phyloP scores from a whole-genome alignment of 495 filamentous ascomycete species.

The Hypomontagnella submonticulosa region DNA sequence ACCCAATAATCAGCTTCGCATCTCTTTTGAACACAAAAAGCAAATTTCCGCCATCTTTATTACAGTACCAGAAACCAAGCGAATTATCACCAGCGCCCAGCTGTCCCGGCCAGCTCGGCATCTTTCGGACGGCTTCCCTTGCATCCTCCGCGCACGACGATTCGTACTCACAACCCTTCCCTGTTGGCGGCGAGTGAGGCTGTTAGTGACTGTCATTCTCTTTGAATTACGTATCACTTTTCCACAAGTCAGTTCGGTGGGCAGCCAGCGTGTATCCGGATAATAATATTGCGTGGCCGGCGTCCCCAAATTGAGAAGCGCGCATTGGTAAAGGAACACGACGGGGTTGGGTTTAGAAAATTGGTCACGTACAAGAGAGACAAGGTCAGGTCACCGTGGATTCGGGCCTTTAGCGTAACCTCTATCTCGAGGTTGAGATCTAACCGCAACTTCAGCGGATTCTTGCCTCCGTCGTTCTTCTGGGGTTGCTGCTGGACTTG shows the following conservation, averaged over 20 bases:
- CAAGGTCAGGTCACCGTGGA: slow-evolving; percentile 89
- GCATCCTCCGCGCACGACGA: not conserved
- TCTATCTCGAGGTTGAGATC: slow-evolving; percentile 91
- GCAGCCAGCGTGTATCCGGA: slow-evolving; percentile 18
- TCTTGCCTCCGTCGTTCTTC: slow-evolving; percentile 56
- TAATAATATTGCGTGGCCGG: not conserved
- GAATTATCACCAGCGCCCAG: too few species aligned
- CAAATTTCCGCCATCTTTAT: too few species aligned
- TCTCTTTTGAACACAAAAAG: too few species aligned
- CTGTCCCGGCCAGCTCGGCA: not conserved
- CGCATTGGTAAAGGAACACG: slow-evolving; percentile 10
- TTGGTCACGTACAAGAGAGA: slow-evolving; percentile 77
- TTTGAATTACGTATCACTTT: slow-evolving; percentile 31
- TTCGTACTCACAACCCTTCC: slow-evolving; percentile 36
- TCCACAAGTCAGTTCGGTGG: slow-evolving; percentile 26
- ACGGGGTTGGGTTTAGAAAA: slow-evolving; percentile 8
- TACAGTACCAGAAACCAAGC: too few species aligned
- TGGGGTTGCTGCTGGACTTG: slow-evolving; percentile 52
- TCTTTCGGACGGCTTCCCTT: not conserved
- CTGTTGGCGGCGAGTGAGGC: slow-evolving; percentile 25
- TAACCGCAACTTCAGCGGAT: slow-evolving; percentile 79
- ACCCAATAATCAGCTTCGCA: too few species aligned
- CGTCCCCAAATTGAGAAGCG: slow-evolving; percentile 11
- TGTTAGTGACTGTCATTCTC: slow-evolving; percentile 32
- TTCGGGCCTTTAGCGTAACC: slow-evolving; percentile 90